Conservation (phyloP, 176 grass and related monocot species). For the Thalia dealbata region DNA sequence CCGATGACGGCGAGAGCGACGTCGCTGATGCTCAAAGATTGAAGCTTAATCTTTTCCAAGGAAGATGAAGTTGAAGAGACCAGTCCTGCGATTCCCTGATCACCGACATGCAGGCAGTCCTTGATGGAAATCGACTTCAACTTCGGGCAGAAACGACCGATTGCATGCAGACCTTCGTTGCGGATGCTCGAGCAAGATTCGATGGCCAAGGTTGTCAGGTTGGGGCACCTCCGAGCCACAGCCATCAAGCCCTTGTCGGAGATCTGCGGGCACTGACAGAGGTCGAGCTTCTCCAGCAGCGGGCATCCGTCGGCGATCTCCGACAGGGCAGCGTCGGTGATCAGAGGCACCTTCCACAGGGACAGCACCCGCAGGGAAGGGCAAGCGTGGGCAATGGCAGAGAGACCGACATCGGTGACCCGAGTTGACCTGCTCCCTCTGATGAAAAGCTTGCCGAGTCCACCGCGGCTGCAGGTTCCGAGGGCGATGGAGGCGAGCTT, state of each 20-base stretch:
- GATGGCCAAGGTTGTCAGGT: slow-evolving; percentile 40
- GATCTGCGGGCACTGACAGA: slow-evolving; percentile 56
- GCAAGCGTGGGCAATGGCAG: slow-evolving; percentile 48
- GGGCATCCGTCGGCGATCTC: slow-evolving; percentile 76
- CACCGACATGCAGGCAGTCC: slow-evolving; percentile 55
- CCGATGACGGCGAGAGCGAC: slow-evolving; percentile 68
- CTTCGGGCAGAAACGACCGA: slow-evolving; percentile 53
- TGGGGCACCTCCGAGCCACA: slow-evolving; percentile 42
- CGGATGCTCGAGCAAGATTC: slow-evolving; percentile 49
- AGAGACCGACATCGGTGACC: slow-evolving; percentile 61
- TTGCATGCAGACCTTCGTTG: slow-evolving; percentile 51
- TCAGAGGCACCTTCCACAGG: slow-evolving; percentile 46
- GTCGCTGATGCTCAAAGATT: slow-evolving; percentile 71
- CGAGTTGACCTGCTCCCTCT: slow-evolving; percentile 49
- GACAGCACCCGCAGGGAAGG: slow-evolving; percentile 47
- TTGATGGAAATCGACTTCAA: slow-evolving; percentile 63
- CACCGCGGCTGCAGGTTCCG: slow-evolving; percentile 35
- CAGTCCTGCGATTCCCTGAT: slow-evolving; percentile 65
- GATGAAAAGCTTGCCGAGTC: slow-evolving; percentile 46
- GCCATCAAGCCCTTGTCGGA: slow-evolving; percentile 66
- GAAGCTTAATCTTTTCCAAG: slow-evolving; percentile 54
- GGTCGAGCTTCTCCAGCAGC: slow-evolving; percentile 58
- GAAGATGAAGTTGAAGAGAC: slow-evolving; percentile 41
- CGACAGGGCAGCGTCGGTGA: slow-evolving; percentile 50
- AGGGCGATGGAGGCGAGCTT: slow-evolving; percentile 53